These are phyloP conservation scores for Hygrocybe punicea DNA, from an alignment of 768 basidiomycete species.

Conservation along the genomic window DNA sequence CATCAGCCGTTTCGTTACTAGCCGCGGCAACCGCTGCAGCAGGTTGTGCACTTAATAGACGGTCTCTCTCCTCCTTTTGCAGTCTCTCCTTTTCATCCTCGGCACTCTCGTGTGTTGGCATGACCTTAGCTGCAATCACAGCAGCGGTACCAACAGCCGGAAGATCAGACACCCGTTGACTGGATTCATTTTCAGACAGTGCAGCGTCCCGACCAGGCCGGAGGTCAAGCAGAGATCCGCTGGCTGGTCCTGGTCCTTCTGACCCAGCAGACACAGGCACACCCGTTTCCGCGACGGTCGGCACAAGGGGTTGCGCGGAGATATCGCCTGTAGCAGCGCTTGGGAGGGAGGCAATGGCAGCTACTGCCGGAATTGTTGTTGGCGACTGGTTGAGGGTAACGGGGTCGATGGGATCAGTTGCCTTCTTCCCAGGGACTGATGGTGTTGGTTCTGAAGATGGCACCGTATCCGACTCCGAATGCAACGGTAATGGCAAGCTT, in stretches of 20 bases:
- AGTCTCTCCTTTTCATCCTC: constrained; percentile 51
- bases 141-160: constrained; percentile 22
- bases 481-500: constrained; percentile 11
- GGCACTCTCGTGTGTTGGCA: constrained; percentile 40
- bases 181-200: constrained; percentile 8
- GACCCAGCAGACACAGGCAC: constrained; percentile 62
- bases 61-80: constrained; percentile 16
- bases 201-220: constrained; percentile 39
- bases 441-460: constrained; percentile 11
- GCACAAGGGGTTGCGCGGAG: constrained; percentile 32
- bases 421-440: constrained; percentile 21
- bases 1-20: constrained; percentile 50
- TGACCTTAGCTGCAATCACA: constrained; percentile 16
- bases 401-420: constrained; percentile 33
- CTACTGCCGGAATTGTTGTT: constrained; percentile 31
- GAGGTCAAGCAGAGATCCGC: constrained; percentile 59
- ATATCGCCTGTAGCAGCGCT: constrained; percentile 4
- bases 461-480: constrained; percentile 5
- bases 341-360: constrained; percentile 13
- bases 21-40: constrained; percentile 7
- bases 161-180: too few species aligned
- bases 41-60: not conserved
- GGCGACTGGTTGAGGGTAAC: constrained; percentile 40
- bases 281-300: constrained; percentile 74
- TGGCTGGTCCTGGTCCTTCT: constrained; percentile 61